Base-by-base conservation (phyloP, 2,329 filamentous ascomycete species). In the Ophiocordyceps camponoti-leonardi region DNA sequence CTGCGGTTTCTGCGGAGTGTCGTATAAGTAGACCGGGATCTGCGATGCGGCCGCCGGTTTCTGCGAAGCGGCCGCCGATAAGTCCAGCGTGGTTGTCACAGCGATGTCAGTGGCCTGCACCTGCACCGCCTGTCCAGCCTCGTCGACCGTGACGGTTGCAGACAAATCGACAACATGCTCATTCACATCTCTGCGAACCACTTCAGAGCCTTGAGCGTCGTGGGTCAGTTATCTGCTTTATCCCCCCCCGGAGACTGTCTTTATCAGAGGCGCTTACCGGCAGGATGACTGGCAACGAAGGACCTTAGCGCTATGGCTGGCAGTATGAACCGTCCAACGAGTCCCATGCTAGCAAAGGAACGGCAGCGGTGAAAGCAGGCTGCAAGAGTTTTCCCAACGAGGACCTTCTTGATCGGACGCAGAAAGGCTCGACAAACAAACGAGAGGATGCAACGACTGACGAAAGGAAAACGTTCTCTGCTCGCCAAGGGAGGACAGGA, bases 231-330 rank as follows among this genome's bases (percentile, higher is more conserved):
- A 41, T 42, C 20, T 23, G 35, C 20, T 10, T 19, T 18, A 3
- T 6, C 4, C 35, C 16, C 16, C 2, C n/a, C n/a, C 18, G 14
- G n/a, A 3, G 2, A 37, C 22, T 28, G 26, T 19, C 3, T 16
- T 16, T n/a, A 10, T 6, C 16, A 33, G 13, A 33, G 31, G 31
- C 31, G 30, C 31, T 28, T 47, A 60, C 57, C 48, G 41, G 54
- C 48, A 37, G 58, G 55, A 16, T 51, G 43, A 42, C 51, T 51
- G 42, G 49, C 40, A 44, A 52, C 52, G 18, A 53, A 45, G 10
- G 50, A 50, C 30, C 50, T 50, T 42, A 57, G 48, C 28, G 49
- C 52, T 42, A 58, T 30, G 16, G 48, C 54, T 23, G 56, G 54
- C 44, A 55, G 46, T 18, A 60, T 46, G 42, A 53, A 45, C 16